Base-by-base conservation (phyloP, 345 rosid species). In the Angophora floribunda region DNA sequence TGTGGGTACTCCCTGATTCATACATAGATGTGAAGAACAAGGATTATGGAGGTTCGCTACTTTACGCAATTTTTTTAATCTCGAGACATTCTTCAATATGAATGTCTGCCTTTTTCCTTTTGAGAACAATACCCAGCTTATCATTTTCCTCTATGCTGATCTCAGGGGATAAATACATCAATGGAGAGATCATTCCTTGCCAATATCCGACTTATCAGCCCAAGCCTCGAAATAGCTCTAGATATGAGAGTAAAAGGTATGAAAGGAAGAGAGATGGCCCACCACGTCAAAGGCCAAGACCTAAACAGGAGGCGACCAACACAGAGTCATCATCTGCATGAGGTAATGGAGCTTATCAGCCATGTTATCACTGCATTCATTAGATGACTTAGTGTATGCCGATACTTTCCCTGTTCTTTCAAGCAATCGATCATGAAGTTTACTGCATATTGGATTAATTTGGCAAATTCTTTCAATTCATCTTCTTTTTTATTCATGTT, bases 1-100 rank as follows among this genome's bases (percentile, higher is more conserved):
- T 96, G 9, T 97, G 99, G 99, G 99, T 96, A 52, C 92, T 97
- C 47, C 99, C 99, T 1, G 99, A 97, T 91, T 97, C 99, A 15
- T 97, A 96, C 91, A 97, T 97, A 63, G 99, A 97, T 89, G 98
- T 96, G 75, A 97, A 97, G 90, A 97, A 97, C 94, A 97, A 97
- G 89, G 99, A 97, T 91, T 97, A 97, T 89, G 99, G 99, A 96
- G 99, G 99, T 97, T 28, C 59, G 47, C 79, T 67, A 44, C 84
- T 86, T 85, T 28, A 85, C 67, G 21, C 41, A 9, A 4, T 59
- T 87, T 22, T 22, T 86, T 24, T 19, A 26, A 78, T n/a, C 51
- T 89, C 0, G 15, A 10, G 82, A 41, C 1, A 0, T 75, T 41
- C 8, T 36, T 75, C 49, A 36, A 9, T 36, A 44, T 44, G 61